Evolutionary conservation across 441 rosid species (phyloP), one percentile per base, ranked within the genome.

Genomic region (Sinapis alba): DNA sequence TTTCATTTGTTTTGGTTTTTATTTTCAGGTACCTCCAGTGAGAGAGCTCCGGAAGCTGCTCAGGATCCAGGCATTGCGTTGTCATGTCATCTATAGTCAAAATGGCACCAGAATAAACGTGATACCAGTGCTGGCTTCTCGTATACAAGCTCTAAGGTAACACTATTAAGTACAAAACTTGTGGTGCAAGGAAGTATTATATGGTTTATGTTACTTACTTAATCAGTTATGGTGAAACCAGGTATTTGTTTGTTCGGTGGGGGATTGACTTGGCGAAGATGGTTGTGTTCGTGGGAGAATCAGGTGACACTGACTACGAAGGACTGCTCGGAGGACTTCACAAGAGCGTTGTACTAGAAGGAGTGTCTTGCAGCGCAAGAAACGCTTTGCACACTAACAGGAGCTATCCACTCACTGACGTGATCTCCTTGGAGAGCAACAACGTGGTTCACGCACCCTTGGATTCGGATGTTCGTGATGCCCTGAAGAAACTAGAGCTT

Each of bases 111-210:
- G 98, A 85, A 83, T 96, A 61, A 94, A 96, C 78, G 96, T 96
- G 21, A 87, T 96, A 65, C 99, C 99, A 0, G 96, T 90, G 54
- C 77, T 86, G 74, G 98, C 99, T 64, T 96, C 99, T 30, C 98
- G 99, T 3, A 79, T 90, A 73, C 99, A 94, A 84, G 98, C 98
- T 53, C 90, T 96, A 38, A 90, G 99, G 99, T 96, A 83, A 12
- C 54, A 38, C 6, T 47, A 47, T 16, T 16, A 47, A 47, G 20
- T 7, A 47, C 21, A 16, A 47, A 47, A 47, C 21, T 15, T 47
- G 54, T 16, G 53, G 19, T 45, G 1, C 53, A 45, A 45, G 53
- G 3, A 45, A 45, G 53, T 16, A 6, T 47, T 47, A 0, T 16
- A 47, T 7, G 2, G 54, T 47, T 7, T 47, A 0, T 7, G 54